Evolutionary conservation across 257 asterid species (phyloP).

Genomic region (Capsicum pubescens): DNA sequence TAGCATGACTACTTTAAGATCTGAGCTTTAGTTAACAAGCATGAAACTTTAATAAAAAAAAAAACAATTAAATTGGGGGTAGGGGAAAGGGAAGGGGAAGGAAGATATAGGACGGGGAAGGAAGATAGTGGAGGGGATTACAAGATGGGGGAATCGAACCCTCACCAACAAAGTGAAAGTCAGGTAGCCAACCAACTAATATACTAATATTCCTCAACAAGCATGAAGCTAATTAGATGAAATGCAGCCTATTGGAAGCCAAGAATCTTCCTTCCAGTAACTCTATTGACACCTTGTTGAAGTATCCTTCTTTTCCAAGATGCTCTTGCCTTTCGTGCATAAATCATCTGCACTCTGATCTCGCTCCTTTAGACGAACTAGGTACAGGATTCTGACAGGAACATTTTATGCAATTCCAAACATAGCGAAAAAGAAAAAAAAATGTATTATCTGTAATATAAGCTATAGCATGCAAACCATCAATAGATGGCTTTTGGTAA

Average conservation of each 20-base stretch:
- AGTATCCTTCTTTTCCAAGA: neutral
- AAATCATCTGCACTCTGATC: too few relatives aligned
- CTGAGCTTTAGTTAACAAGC: neutral
- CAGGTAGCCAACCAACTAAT: too few relatives aligned
- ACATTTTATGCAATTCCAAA: neutral
- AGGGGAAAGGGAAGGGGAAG: too few relatives aligned
- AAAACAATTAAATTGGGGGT: too few relatives aligned
- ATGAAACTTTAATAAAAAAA: neutral
- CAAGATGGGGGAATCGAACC: too few relatives aligned
- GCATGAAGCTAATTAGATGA: neutral
- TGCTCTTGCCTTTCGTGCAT: too few relatives aligned
- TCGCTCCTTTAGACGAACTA: too few relatives aligned
- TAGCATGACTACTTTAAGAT: neutral
- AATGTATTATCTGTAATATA: neutral
- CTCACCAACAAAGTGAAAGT: too few relatives aligned
- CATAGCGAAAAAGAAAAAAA: neutral
- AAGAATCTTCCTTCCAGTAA: neutral
- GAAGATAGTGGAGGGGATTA: too few relatives aligned
- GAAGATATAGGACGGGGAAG: too few relatives aligned
- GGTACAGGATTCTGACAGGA: too few relatives aligned
- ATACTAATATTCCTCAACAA: neutral
- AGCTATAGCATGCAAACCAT: neutral
- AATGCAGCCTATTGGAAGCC: neutral
- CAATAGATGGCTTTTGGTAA: neutral
- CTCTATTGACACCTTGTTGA: neutral